These are phyloP conservation scores for Zymoseptoria tritici DNA, from an alignment of 2,329 filamentous ascomycete genomes.

Conservation along the genomic window DNA sequence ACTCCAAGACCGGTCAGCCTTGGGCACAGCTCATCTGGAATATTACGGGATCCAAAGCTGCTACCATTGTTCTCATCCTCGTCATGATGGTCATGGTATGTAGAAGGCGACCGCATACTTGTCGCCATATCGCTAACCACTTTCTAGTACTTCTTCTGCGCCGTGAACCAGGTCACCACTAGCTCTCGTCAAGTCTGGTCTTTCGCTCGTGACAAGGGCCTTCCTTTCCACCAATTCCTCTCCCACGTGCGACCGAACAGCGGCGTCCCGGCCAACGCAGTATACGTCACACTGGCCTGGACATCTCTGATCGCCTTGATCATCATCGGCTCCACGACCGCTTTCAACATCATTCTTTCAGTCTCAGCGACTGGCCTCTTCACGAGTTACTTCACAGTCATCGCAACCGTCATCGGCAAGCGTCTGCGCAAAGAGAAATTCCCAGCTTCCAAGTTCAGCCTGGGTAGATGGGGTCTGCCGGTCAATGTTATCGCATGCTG, in stretches of 20 bases:
- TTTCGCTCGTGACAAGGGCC: slow-evolving; percentile 24
- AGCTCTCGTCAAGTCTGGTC: slow-evolving; percentile 24
- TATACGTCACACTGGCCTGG: slow-evolving; percentile 21
- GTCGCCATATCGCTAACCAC: neutral
- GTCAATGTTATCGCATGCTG: slow-evolving; percentile 16
- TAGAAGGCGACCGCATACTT: neutral
- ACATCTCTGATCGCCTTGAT: slow-evolving; percentile 28
- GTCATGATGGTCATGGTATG: slow-evolving; percentile 20
- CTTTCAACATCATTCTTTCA: slow-evolving; percentile 38
- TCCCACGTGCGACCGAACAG: slow-evolving; percentile 18
- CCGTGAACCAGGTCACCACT: slow-evolving; percentile 25
- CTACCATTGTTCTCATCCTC: slow-evolving; percentile 18
- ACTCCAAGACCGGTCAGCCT: slow-evolving; percentile 18
- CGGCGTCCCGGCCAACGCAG: slow-evolving; percentile 25
- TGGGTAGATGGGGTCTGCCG: slow-evolving; percentile 25
- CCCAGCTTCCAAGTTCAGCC: slow-evolving; percentile 16
- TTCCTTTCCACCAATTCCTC: slow-evolving; percentile 24
- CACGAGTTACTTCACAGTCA: slow-evolving; percentile 19
- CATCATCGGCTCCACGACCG: slow-evolving; percentile 34
- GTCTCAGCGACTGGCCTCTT: slow-evolving; percentile 25
- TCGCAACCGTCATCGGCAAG: slow-evolving; percentile 17
- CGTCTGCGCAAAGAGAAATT: slow-evolving; percentile 17
- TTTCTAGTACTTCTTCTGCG: slow-evolving; percentile 20
- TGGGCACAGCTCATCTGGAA: slow-evolving; percentile 21
- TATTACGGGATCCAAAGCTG: slow-evolving; percentile 20